These are phyloP conservation scores for Schizophyllum amplum DNA, from an alignment of 1,284 basidiomycete genomes.

Conservation along the genomic window DNA sequence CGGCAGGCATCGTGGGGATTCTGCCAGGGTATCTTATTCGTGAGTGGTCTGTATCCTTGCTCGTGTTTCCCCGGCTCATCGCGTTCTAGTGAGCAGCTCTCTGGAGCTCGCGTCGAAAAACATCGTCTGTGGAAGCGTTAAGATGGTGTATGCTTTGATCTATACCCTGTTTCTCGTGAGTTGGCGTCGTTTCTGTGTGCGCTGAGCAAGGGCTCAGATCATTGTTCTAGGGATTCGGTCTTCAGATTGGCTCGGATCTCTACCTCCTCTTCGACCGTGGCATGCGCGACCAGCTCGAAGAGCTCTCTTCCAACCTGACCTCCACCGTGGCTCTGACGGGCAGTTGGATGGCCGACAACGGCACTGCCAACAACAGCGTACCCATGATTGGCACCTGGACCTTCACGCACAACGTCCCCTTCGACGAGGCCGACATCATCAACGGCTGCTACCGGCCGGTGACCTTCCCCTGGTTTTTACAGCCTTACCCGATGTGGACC, in stretches of 20 bases:
- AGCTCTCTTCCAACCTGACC: slow-evolving; percentile 41
- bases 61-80: slow-evolving; percentile 10
- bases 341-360: slow-evolving; percentile 60
- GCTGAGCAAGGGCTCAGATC: slow-evolving; percentile 1
- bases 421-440: slow-evolving; percentile 37
- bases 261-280: slow-evolving; percentile 70
- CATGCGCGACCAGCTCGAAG: slow-evolving; percentile 44
- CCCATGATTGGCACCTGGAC: slow-evolving; percentile 68
- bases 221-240: slow-evolving; percentile 61
- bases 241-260: slow-evolving; percentile 83
- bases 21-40: slow-evolving; percentile 78
- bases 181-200: slow-evolving; percentile 10
- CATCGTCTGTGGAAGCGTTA: slow-evolving; percentile 80
- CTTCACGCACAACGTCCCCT: slow-evolving; percentile 51
- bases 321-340: slow-evolving; percentile 51
- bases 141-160: slow-evolving; percentile 86
- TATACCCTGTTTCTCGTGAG: slow-evolving; percentile 77
- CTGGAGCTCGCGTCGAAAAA: slow-evolving; percentile 85
- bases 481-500: slow-evolving; percentile 71
- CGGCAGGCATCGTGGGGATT: slow-evolving; percentile 74
- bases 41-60: slow-evolving; percentile 29
- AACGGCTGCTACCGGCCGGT: slow-evolving; percentile 65
- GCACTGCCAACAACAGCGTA: slow-evolving; percentile 33
- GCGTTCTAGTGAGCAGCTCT: slow-evolving; percentile 65
- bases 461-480: slow-evolving; percentile 68